Percentiles rank a stretch among this genome's conserved stretches.
These are phyloP conservation scores for Heterococcus sp. DNA, from an alignment of 108 stramenopile species.

Conservation along the genomic window DNA sequence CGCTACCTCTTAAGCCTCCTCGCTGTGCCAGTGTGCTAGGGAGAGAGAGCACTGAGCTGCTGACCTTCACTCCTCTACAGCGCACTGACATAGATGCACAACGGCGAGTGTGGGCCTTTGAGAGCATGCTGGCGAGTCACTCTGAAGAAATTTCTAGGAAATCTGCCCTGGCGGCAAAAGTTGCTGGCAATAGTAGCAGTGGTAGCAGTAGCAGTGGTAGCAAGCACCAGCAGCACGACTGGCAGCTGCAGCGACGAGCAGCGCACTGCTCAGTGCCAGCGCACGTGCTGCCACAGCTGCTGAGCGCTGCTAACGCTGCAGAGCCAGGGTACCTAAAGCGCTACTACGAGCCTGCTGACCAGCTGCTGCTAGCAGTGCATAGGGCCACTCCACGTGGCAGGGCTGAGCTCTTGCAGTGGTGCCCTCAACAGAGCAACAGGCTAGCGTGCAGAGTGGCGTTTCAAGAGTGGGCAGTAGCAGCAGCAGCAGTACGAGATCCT, in stretches of 20 bases:
- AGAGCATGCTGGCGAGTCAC: background rate
- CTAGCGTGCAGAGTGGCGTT: background rate
- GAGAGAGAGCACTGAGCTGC: background rate
- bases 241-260: background rate
- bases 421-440: background rate
- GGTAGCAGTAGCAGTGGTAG: background rate
- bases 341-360: background rate
- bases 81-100: background rate
- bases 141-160: no score
- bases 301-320: background rate
- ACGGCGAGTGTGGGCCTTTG: background rate
- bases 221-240: background rate
- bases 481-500: background rate
- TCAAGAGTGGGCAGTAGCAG: background rate
- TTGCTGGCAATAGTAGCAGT: background rate
- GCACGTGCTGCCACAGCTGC: background rate
- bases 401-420: background rate
- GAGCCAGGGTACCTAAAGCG: background rate
- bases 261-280: background rate
- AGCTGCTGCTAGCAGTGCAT: background rate
- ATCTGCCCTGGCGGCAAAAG: background rate
- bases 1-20: background rate
- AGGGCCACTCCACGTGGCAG: background rate
- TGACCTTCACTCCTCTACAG: background rate
- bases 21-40: background rate